These are phyloP conservation scores for Saitozyma podzolica DNA, from an alignment of 768 basidiomycete species.

Conservation along the genomic window DNA sequence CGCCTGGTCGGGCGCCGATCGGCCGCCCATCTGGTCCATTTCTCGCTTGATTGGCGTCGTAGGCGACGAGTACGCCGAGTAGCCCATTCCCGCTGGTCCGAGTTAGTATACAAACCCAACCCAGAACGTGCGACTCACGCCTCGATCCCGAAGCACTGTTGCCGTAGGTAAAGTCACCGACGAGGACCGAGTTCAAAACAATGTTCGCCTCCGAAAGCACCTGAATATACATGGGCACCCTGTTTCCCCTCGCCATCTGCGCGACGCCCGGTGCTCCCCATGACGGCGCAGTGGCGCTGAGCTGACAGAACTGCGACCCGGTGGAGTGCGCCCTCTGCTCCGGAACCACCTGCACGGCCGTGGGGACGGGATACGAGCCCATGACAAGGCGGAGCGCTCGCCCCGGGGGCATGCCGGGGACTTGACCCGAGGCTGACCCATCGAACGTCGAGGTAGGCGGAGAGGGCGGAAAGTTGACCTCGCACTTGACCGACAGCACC, in stretches of 20 bases:
- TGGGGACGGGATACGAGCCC: slow-evolving; percentile 67
- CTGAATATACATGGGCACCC: slow-evolving; percentile 36
- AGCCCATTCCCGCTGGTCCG: slow-evolving; percentile 1
- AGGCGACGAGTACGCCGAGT: neutral
- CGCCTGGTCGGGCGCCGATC: slow-evolving; percentile 25
- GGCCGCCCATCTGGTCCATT: neutral
- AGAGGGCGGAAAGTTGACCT: slow-evolving; percentile 58
- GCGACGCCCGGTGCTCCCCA: slow-evolving; percentile 56
- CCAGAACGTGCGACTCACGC: slow-evolving; percentile 14
- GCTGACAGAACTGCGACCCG: slow-evolving; percentile 53
- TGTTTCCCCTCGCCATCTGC: slow-evolving; percentile 19
- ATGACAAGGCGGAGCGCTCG: slow-evolving; percentile 74
- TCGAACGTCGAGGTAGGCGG: slow-evolving; percentile 62
- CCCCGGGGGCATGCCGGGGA: slow-evolving; percentile 56
- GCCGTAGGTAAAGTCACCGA: slow-evolving; percentile 37
- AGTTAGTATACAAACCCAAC: neutral
- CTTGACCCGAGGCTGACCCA: slow-evolving; percentile 66
- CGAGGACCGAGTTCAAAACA: slow-evolving; percentile 30
- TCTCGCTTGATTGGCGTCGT: slow-evolving; percentile 8
- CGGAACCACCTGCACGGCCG: slow-evolving; percentile 60
- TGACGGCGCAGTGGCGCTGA: slow-evolving; percentile 29
- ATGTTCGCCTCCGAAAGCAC: slow-evolving; percentile 29
- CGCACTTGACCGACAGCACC: slow-evolving; percentile 57
- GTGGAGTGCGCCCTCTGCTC: slow-evolving; percentile 65
- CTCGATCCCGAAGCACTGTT: slow-evolving; percentile 9